phyloP scores from a whole-genome alignment of 768 basidiomycete genomes.

The Terana coerulea region DNA sequence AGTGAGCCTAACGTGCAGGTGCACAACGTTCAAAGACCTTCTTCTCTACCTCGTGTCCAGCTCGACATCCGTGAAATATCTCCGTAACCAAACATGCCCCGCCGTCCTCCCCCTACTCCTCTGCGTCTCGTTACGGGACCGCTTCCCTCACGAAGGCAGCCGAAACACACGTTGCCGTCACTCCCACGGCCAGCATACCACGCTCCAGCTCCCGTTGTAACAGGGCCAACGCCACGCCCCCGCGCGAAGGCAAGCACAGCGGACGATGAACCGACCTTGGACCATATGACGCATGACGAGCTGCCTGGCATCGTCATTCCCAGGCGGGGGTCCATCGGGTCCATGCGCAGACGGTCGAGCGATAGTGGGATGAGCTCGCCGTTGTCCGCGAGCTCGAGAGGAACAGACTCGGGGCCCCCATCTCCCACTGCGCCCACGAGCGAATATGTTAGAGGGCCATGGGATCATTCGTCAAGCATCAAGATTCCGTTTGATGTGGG shows the following conservation, averaged over 20 bases:
- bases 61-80: neutral
- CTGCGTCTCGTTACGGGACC: conserved; percentile 62
- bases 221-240: conserved; percentile 5
- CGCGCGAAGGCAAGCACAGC: neutral
- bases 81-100: conserved; percentile 42
- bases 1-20: neutral
- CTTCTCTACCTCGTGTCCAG: neutral
- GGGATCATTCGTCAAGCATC: conserved; percentile 25
- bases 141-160: conserved; percentile 52
- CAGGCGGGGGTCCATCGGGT: neutral
- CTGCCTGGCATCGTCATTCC: neutral
- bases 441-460: conserved; percentile 15
- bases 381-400: neutral
- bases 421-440: neutral
- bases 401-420: neutral
- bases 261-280: neutral
- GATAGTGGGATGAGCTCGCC: conserved; percentile 2
- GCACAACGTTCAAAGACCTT: neutral
- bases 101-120: conserved; percentile 64
- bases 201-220: conserved; percentile 18
- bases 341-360: neutral
- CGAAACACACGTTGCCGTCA: conserved; percentile 67
- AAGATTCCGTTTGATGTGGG: conserved; percentile 22
- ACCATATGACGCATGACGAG: neutral
- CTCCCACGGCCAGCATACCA: conserved; percentile 48